These are phyloP conservation scores for Capillidium heterosporum DNA, from an alignment of 371 early-diverging fungal species.

Conservation along the genomic window DNA sequence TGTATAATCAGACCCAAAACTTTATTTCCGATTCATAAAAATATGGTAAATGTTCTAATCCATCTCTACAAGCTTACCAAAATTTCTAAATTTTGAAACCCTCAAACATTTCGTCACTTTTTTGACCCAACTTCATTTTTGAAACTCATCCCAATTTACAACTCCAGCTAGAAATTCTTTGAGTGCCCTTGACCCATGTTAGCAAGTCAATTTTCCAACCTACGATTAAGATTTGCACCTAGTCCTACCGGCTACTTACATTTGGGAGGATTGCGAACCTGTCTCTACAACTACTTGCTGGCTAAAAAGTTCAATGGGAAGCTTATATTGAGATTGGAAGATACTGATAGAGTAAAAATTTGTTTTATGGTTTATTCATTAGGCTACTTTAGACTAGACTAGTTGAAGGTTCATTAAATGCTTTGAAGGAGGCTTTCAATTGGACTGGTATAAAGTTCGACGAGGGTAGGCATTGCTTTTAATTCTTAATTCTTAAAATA, in stretches of 20 bases:
- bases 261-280: conserved; percentile 84
- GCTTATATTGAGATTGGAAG: conserved; percentile 83
- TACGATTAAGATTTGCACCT: conserved; percentile 81
- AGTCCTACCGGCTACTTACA: conserved; percentile 88
- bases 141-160: too few relatives aligned
- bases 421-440: conserved; percentile 36
- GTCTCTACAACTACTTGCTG: conserved; percentile 76
- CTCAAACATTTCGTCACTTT: too few relatives aligned
- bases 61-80: too few relatives aligned
- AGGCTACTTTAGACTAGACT: conserved; percentile 32
- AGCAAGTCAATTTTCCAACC: too few relatives aligned
- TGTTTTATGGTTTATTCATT: neutral
- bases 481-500: conserved; percentile 2
- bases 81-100: too few relatives aligned
- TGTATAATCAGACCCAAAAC: too few relatives aligned
- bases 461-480: conserved; percentile 28
- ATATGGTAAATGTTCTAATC: too few relatives aligned
- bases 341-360: conserved; percentile 62
- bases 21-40: too few relatives aligned
- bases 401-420: conserved; percentile 59
- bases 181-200: too few relatives aligned
- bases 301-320: conserved; percentile 52
- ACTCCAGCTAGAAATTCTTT: too few relatives aligned
- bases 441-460: conserved; percentile 69
- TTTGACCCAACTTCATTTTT: too few relatives aligned